Percentiles rank a stretch among this genome's conserved stretches.
phyloP scores from a whole-genome alignment of 179 eudicot genomes.

The Pouteria campechiana region DNA sequence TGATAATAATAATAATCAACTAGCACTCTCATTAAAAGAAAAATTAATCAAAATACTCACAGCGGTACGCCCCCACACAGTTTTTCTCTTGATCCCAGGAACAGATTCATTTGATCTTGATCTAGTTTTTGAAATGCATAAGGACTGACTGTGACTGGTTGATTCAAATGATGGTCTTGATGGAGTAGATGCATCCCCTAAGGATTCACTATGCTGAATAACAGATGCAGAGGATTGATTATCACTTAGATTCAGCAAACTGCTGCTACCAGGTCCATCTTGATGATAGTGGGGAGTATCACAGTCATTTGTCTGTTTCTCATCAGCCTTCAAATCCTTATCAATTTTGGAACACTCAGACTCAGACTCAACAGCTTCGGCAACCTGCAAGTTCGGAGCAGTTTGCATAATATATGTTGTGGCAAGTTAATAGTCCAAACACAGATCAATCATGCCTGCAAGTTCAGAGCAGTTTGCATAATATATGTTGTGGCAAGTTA shows the following conservation, averaged over 20 bases:
- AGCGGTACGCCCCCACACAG: conserved; percentile 53
- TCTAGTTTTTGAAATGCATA: conserved; percentile 10
- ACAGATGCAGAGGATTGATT: conserved; percentile 12
- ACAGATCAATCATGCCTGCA: no score
- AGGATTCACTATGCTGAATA: conserved; percentile 10
- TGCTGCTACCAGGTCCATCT: conserved; percentile 6
- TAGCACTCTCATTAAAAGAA: no score
- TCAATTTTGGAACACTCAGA: conserved; percentile 28
- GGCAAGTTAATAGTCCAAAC: no score
- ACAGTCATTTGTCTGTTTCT: conserved; percentile 18
- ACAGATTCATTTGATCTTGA: conserved; percentile 18
- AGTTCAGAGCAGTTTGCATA: conserved; percentile 3
- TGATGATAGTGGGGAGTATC: conserved; percentile 16
- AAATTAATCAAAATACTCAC: no score
- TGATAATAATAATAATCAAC: no score
- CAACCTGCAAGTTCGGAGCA: conserved; percentile 27
- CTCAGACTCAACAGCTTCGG: conserved; percentile 20
- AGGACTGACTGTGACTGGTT: conserved; percentile 8
- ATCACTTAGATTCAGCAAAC: conserved; percentile 4
- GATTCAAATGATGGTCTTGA: conserved; percentile 10
- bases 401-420: conserved; percentile 4
- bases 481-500: no score
- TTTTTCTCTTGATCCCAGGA: conserved; percentile 15
- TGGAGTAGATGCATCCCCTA: conserved; percentile 15
- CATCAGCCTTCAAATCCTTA: conserved; percentile 6